phyloP scores from a whole-genome alignment of 1,284 basidiomycete species.

The Tremellales sp. region DNA sequence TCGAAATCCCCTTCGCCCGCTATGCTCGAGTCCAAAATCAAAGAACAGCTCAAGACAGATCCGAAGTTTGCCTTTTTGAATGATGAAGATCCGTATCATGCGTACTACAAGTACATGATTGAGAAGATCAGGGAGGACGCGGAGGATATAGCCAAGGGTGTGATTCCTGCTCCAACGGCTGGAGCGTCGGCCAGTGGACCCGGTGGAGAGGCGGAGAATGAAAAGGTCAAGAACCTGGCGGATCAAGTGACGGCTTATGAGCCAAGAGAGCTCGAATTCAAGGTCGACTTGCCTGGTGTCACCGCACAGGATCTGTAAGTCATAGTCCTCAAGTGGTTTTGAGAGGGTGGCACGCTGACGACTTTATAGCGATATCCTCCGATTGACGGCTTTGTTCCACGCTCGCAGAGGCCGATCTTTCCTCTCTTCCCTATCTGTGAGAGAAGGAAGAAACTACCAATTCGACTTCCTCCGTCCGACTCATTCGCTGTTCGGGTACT shows the following conservation, averaged over 20 bases:
- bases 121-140: constrained; percentile 62
- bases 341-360: constrained; percentile 16
- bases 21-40: constrained; percentile 91
- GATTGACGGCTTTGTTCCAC: constrained; percentile 91
- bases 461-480: constrained; percentile 96
- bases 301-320: constrained; percentile 85
- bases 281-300: constrained; percentile 82
- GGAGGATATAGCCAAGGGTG: constrained; percentile 52
- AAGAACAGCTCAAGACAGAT: constrained; percentile 87
- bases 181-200: background rate
- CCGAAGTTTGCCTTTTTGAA: constrained; percentile 96
- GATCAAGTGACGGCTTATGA: constrained; percentile 55
- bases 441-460: constrained; percentile 92
- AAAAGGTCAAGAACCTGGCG: constrained; percentile 49
- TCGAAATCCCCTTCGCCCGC: constrained; percentile 83
- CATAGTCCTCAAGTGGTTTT: background rate
- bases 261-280: constrained; percentile 78
- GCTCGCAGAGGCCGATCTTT: constrained; percentile 87
- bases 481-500: constrained; percentile 93
- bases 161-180: background rate
- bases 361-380: constrained; percentile 75
- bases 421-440: constrained; percentile 74
- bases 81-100: constrained; percentile 83
- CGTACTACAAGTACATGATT: constrained; percentile 88
- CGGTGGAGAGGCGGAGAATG: constrained; percentile 31